Evolutionary conservation across 1,284 basidiomycete genomes (phyloP), one percentile per base, ranked within the genome.

Genomic region (Puccinia hordei): DNA sequence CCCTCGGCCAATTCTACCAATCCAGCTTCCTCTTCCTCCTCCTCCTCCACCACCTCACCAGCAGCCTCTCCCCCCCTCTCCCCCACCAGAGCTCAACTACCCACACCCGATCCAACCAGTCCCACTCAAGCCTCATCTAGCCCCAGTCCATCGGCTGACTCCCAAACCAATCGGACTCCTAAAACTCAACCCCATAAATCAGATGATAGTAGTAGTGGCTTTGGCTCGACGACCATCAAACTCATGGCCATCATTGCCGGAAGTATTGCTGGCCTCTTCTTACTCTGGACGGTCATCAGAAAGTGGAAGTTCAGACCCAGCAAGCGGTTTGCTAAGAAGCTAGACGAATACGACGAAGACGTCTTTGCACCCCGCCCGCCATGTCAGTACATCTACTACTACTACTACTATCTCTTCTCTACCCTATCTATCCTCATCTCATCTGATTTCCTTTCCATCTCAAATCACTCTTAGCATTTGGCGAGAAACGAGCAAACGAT

Each of bases 361-460:
- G 61, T 78, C 44, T 78, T 78, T 57, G 55, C 63, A 35, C 76
- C 76, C 55, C 76, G 76, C 66, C 76, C 76, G 66, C 76, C 76
- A 55, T 78, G 76, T 78, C 5, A 22, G 68, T 44, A 6, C 53
- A 41, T 27, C 53, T 57, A n/a, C n/a, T n/a, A n/a, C n/a, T n/a
- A n/a, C n/a, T n/a, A n/a, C n/a, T n/a, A n/a, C n/a, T 57, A 57
- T 57, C 53, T 27, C 27, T 5, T 57, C 22, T n/a, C 27, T 38
- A 46, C 41, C n/a, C 5, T 27, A 24, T 63, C 61, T 9, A 41
- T 30, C 33, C 17, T 38, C 8, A 41, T 30, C 19, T 8, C 44
- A 27, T 4, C 44, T 49, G 66, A 33, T 66, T 41, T 69, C 17
- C 9, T 30, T 46, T 19, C 10, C 33, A 35, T 6, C n/a, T 53